These are phyloP conservation scores for Boletus subparvulus DNA, from an alignment of 768 basidiomycete genomes.

Conservation along the genomic window DNA sequence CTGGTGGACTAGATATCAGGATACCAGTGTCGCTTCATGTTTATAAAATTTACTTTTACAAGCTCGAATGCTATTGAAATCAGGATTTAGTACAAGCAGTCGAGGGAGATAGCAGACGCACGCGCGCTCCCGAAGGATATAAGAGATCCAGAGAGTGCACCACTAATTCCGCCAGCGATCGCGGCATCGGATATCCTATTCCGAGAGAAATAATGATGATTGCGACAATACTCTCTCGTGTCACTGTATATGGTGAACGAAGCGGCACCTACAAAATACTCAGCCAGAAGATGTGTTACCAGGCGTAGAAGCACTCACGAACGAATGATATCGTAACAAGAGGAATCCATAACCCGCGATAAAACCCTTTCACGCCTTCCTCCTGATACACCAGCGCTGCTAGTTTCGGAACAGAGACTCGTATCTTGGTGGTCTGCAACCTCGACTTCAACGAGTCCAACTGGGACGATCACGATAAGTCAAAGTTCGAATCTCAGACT, in stretches of 20 bases:
- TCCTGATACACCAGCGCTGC: constrained; percentile 75
- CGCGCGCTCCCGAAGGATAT: constrained; percentile 90
- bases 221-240: constrained; percentile 72
- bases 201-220: constrained; percentile 56
- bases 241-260: constrained; percentile 89
- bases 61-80: constrained; percentile 76
- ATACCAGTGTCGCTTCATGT: not conserved
- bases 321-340: constrained; percentile 95
- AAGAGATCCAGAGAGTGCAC: constrained; percentile 84
- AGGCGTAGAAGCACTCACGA: constrained; percentile 56
- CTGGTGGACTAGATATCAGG: constrained; percentile 39
- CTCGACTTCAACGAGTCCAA: constrained; percentile 94
- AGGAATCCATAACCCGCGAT: constrained; percentile 88
- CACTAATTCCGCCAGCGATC: constrained; percentile 76
- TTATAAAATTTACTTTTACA: constrained; percentile 66
- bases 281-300: constrained; percentile 1
- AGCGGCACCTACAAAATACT: constrained; percentile 61
- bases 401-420: constrained; percentile 69
- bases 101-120: constrained; percentile 42
- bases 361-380: constrained; percentile 88
- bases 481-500: not conserved
- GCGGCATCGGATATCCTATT: constrained; percentile 68
- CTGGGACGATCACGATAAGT: constrained; percentile 36
- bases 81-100: constrained; percentile 20
- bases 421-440: constrained; percentile 79